Base-by-base conservation (phyloP, 2,329 filamentous ascomycete genomes). In the Nigrospora oryzae region DNA sequence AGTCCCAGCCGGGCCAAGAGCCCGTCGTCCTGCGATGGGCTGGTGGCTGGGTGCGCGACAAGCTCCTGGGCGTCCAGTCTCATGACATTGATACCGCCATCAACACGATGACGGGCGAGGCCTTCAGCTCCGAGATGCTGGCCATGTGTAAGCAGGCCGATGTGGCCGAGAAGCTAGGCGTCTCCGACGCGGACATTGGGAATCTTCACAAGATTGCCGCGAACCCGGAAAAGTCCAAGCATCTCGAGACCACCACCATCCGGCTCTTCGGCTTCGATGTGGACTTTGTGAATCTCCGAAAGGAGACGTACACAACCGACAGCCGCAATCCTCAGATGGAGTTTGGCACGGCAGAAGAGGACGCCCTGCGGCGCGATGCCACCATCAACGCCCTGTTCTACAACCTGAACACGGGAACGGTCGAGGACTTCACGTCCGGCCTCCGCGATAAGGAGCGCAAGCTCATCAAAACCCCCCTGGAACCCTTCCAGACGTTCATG, bases 381-480 rank as follows among this genome's bases (percentile, higher is more conserved):
- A 96, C 89, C 0, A 82, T 97, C 49, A 98, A 98, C 61, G 89
- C 93, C 19, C 78, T 98, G 50, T 97, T 97, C 67, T 97, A 93
- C 71, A 97, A 97, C 56, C 69, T 98, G 35, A 82, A 90, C 57
- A 89, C 84, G 1, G 76, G 79, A 32, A 56, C 75, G 47, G 77
- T 97, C 33, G 91, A 97, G 63, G 93, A 98, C 61, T 85, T 94
- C 49, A 94, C 89, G 0, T 76, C 77, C 8, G 91, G 93, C 0
- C 68, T 94, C 33, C 60, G 75, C 8, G 91, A 97, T 58, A 80
- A 97, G 79, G 63, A 73, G 32, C 68, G 71, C 2, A 77, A 79
- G 49, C 69, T 90, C 41, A 89, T 98, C 51, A 77, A 85, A 44
- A 97, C 93, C 3, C 91, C 91, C 1, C 67, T 97, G 36, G 84